phyloP scores from a whole-genome alignment of 805 yeast species.

The Myxozyma udenii region DNA sequence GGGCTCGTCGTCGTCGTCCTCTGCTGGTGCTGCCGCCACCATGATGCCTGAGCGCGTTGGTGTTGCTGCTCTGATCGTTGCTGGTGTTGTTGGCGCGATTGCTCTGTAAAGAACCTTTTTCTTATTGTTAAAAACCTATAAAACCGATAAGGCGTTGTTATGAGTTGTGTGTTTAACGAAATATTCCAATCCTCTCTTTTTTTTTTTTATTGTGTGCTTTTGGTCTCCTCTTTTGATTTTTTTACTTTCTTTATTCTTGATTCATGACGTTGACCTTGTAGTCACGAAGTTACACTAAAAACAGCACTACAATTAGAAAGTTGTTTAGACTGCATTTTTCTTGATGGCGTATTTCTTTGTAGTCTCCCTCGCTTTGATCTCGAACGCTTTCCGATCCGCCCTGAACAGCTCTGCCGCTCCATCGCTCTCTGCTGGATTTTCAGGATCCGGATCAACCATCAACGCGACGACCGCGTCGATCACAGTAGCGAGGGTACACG shows the following conservation, averaged over 20 bases:
- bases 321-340: not conserved
- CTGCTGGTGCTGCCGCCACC: conserved; percentile 9
- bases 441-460: conserved; percentile 85
- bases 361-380: conserved; percentile 89
- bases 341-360: conserved; percentile 41
- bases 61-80: conserved; percentile 14
- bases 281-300: not conserved
- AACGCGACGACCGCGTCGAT: conserved; percentile 76
- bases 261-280: not conserved
- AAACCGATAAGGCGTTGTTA: not conserved
- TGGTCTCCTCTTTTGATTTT: no score
- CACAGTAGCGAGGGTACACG: conserved; percentile 79
- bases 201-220: not conserved
- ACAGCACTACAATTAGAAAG: not conserved
- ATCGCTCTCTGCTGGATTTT: conserved; percentile 87
- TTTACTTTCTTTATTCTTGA: no score
- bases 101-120: not conserved
- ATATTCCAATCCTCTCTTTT: not conserved
- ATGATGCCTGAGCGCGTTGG: conserved; percentile 9
- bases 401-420: conserved; percentile 85
- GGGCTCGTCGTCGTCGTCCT: conserved; percentile 7
- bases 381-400: conserved; percentile 77
- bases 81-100: conserved; percentile 8
- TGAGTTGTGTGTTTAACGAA: not conserved
- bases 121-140: not conserved